Conservation (phyloP, 768 basidiomycete species). For the Leucocoprinus sp. region DNA sequence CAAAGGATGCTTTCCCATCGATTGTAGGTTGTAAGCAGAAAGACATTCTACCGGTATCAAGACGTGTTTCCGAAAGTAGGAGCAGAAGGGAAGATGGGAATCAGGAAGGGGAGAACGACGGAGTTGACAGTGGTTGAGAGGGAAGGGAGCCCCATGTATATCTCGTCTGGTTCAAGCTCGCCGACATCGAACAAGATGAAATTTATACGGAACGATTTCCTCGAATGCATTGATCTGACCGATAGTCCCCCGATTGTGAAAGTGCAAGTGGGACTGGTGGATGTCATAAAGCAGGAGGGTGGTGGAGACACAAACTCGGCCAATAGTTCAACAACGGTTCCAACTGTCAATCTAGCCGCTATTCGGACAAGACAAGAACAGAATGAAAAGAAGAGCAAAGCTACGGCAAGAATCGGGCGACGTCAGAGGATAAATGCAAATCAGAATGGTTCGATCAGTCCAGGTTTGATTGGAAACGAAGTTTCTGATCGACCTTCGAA, state of each 20-base stretch:
- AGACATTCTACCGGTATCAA: too few relatives aligned
- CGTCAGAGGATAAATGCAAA: constrained; percentile 13
- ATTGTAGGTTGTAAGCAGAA: background rate
- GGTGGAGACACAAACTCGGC: background rate
- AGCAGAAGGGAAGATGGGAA: background rate
- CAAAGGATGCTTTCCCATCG: background rate
- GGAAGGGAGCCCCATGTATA: constrained; percentile 6
- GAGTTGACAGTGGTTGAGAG: background rate
- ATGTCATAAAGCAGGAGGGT: background rate
- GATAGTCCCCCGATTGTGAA: background rate
- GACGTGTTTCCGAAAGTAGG: background rate
- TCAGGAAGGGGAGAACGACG: background rate
- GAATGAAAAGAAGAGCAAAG: constrained; percentile 13
- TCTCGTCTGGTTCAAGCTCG: constrained; percentile 1
- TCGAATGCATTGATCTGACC: constrained; percentile 8
- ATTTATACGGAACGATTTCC: background rate
- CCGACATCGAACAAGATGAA: background rate
- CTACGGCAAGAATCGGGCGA: constrained; percentile 20
- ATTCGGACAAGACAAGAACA: background rate
- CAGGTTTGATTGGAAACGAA: background rate
- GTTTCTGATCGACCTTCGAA: constrained; percentile 22
- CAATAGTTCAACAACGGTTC: background rate
- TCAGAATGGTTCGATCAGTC: background rate
- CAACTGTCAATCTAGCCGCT: background rate
- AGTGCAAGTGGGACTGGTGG: background rate